These are phyloP conservation scores for Boletus sensibilis DNA, from an alignment of 768 basidiomycete species.

Conservation along the genomic window DNA sequence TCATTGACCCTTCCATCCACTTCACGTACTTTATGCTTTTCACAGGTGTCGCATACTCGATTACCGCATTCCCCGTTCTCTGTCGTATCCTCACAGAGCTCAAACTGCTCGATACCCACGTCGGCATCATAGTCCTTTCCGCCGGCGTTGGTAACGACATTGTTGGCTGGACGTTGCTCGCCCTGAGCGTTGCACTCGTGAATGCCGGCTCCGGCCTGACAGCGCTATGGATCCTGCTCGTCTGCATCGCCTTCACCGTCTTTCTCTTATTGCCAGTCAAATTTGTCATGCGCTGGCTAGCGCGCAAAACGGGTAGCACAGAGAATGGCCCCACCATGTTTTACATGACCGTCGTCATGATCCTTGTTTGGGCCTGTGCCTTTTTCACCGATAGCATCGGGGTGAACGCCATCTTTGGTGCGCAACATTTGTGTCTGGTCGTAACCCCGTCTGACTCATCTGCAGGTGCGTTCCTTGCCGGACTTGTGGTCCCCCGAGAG, in stretches of 20 bases:
- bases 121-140: conserved; percentile 90
- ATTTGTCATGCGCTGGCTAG: conserved; percentile 65
- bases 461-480: conserved; percentile 77
- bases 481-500: conserved; percentile 81
- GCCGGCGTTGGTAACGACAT: conserved; percentile 92
- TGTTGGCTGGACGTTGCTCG: conserved; percentile 84
- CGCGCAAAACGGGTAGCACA: conserved; percentile 71
- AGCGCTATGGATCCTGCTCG: conserved; percentile 82
- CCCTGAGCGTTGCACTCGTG: conserved; percentile 88
- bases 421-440: neutral
- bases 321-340: conserved; percentile 83
- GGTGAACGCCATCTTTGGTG: conserved; percentile 88
- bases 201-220: conserved; percentile 82
- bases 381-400: conserved; percentile 95
- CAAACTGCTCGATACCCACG: conserved; percentile 85
- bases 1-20: conserved; percentile 62
- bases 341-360: conserved; percentile 84
- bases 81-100: conserved; percentile 89
- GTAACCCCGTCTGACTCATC: neutral
- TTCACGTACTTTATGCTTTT: conserved; percentile 95
- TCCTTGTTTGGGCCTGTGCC: conserved; percentile 80
- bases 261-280: conserved; percentile 71
- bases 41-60: conserved; percentile 86
- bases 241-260: conserved; percentile 77
- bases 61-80: conserved; percentile 83